Evolutionary conservation across 257 asterid species (phyloP).

Genomic region (Solanum bulbocastanum): DNA sequence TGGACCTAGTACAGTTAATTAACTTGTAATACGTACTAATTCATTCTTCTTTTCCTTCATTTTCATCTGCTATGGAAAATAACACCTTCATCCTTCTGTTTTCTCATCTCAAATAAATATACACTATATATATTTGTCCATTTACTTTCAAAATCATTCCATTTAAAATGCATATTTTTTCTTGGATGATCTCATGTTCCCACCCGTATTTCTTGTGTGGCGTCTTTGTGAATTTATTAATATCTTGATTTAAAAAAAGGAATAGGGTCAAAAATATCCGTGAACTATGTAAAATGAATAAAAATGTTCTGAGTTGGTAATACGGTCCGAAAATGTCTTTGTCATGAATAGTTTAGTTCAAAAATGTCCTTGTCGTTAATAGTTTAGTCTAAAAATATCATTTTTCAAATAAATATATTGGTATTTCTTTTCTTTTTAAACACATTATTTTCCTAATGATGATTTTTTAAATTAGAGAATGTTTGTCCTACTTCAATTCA

Average conservation of each 20-base stretch:
- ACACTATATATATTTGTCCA: background rate
- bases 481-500: too few species aligned
- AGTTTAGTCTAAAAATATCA: background rate
- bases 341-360: too few species aligned
- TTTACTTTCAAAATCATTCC: too few species aligned
- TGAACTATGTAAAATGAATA: too few species aligned
- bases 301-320: background rate
- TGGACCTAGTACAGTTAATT: background rate
- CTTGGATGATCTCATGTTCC: background rate
- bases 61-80: background rate
- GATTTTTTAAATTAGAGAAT: too few species aligned
- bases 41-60: background rate
- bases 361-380: too few species aligned
- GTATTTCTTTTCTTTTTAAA: too few species aligned
- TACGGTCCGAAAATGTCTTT: background rate
- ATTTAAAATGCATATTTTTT: too few species aligned
- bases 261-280: too few species aligned
- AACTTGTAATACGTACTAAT: background rate
- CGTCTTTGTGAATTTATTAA: background rate
- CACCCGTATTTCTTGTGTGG: background rate
- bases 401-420: too few species aligned
- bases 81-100: background rate
- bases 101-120: background rate
- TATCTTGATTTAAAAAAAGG: too few species aligned
- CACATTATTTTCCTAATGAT: background rate